Evolutionary conservation across 108 stramenopile genomes (phyloP).

Genomic region (Skeletonema tropicum): DNA sequence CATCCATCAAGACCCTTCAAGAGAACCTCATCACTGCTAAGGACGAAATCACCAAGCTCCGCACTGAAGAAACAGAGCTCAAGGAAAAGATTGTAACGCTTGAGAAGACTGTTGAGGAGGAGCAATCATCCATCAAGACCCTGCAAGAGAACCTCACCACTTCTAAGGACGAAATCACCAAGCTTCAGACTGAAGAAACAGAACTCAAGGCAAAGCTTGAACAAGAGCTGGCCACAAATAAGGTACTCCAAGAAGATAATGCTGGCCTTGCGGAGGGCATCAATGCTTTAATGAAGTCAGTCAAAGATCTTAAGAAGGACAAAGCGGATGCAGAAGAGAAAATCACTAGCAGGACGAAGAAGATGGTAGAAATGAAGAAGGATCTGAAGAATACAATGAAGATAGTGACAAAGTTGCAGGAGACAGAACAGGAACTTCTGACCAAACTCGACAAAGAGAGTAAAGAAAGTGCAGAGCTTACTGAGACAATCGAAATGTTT

Average conservation of each 20-base stretch:
- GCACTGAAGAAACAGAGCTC: not conserved
- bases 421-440: not conserved
- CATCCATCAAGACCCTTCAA: no score
- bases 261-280: not conserved
- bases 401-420: not conserved
- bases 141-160: not conserved
- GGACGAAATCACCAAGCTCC: no score
- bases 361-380: constrained; percentile 10
- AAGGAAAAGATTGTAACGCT: not conserved
- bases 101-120: not conserved
- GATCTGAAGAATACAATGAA: constrained; percentile 4
- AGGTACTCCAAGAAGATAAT: not conserved
- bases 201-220: not conserved
- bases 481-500: constrained; percentile 1
- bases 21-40: no score
- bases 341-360: constrained; percentile 7
- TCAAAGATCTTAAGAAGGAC: constrained; percentile 12
- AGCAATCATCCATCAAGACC: not conserved
- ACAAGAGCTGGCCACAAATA: not conserved
- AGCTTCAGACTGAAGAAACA: not conserved
- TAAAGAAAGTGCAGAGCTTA: constrained; percentile 8
- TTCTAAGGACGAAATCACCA: no score
- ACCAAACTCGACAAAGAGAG: constrained; percentile 2
- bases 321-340: constrained; percentile 7
- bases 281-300: not conserved